Evolutionary conservation across 2,329 filamentous ascomycete genomes (phyloP), one percentile per base, ranked within the genome.

Genomic region (Fusarium armeniacum): DNA sequence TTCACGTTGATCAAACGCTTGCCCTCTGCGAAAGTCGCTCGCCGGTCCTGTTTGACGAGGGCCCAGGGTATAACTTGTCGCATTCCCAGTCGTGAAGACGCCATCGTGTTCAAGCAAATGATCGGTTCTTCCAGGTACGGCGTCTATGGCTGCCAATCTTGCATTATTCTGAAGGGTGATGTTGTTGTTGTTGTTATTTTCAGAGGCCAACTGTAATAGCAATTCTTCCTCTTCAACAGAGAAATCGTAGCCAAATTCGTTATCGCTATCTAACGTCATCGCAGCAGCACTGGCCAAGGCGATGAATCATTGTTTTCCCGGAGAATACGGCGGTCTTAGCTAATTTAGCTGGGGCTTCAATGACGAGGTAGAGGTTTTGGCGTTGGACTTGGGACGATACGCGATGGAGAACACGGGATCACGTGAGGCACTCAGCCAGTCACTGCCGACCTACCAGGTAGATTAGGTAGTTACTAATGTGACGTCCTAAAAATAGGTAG

Each of bases 161-260:
- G 40, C 36, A 62, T 75, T 59, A n/a, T 63, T 40, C 1, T 53
- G 40, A 28, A 36, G 36, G 62, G 45, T 36, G 46, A 45, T 24
- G 18, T 28, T 22, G 20, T 20, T 20, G 20, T 20, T 20, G 32
- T 45, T 40, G 20, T 71, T 54, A 22, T 64, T 62, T 35, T 75
- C 62, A 16, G 76, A 71, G 46, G 75, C 74, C 40, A 82, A 73
- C 51, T 79, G 72, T 18, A 85, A 71, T 45, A 82, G 65, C 41
- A 81, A 70, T 62, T 86, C 68, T 46, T 76, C 84, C 32, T 86
- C 84, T 30, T 86, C 83, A 2, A 76, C 67, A 4, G 83, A 82
- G 44, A 85, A 77, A 67, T 85, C 81, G 71, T 83, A 85, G 60
- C 78, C 82, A 74, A 83, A 85, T 44, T 85, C 82, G 69, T 77